Evolutionary conservation across 73 alveolate species (phyloP).

Genomic region (Uronychia binucleata): DNA sequence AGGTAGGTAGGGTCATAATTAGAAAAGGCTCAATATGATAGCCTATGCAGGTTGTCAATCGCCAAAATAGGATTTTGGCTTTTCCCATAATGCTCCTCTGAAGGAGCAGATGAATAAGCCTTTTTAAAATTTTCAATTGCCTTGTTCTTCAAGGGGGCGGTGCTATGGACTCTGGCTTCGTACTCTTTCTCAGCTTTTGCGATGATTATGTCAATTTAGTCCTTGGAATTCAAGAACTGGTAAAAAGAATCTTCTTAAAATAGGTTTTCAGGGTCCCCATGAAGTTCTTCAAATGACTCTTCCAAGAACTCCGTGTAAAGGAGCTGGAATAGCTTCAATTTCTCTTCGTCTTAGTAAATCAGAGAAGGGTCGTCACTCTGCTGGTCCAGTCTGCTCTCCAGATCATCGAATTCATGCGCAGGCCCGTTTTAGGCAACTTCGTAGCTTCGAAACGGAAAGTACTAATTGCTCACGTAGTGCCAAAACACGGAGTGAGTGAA

Average conservation of each 20-base stretch:
- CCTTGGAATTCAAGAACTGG: not conserved
- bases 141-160: not conserved
- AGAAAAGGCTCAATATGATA: too few relatives aligned
- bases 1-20: too few relatives aligned
- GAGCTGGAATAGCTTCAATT: not conserved
- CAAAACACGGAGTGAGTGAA: conserved; percentile 1
- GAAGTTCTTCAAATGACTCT: not conserved
- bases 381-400: not conserved
- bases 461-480: conserved; percentile 14
- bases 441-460: conserved; percentile 10
- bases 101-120: not conserved
- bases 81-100: not conserved
- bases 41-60: too few relatives aligned
- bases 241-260: not conserved
- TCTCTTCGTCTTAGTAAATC: not conserved
- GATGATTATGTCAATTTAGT: not conserved
- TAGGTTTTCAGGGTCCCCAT: not conserved
- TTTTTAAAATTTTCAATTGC: not conserved
- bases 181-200: not conserved
- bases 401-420: not conserved
- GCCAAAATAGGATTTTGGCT: too few relatives aligned
- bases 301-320: not conserved
- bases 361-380: not conserved
- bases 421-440: not conserved
- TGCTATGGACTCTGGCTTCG: not conserved